Evolutionary conservation across 2,329 filamentous ascomycete genomes (phyloP).

Genomic region (Alternaria gansuensis): DNA sequence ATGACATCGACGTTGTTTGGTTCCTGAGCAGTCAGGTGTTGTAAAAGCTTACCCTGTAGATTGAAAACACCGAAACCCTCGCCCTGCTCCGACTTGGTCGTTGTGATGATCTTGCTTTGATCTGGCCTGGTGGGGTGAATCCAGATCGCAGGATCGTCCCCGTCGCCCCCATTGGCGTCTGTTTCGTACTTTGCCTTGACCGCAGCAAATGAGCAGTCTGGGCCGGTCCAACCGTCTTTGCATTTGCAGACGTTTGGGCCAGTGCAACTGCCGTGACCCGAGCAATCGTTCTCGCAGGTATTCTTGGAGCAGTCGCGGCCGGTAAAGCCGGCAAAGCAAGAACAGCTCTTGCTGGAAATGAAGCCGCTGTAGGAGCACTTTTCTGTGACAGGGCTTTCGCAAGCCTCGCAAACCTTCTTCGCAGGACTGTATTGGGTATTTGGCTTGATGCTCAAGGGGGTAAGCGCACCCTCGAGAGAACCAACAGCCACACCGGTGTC

Average conservation of each 20-base stretch:
- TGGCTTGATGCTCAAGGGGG: slow-evolving; percentile 25
- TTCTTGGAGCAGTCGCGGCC: slow-evolving; percentile 33
- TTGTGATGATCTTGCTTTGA: slow-evolving; percentile 62
- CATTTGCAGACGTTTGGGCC: slow-evolving; percentile 43
- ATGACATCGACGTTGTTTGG: slow-evolving; percentile 66
- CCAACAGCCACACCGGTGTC: slow-evolving; percentile 36
- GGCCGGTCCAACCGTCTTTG: slow-evolving; percentile 36
- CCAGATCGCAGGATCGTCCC: slow-evolving; percentile 48
- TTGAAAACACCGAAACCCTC: slow-evolving; percentile 62
- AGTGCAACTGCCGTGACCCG: slow-evolving; percentile 37
- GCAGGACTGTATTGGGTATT: slow-evolving; percentile 36
- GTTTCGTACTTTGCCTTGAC: slow-evolving; percentile 46
- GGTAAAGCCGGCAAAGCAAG: slow-evolving; percentile 40
- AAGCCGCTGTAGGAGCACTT: slow-evolving; percentile 39
- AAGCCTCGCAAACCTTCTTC: slow-evolving; percentile 29
- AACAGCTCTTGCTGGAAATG: slow-evolving; percentile 18
- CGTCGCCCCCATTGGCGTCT: slow-evolving; percentile 46
- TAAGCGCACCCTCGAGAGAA: slow-evolving; percentile 29
- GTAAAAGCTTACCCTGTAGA: slow-evolving; percentile 59
- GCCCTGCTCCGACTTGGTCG: slow-evolving; percentile 61
- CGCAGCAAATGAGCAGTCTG: slow-evolving; percentile 42
- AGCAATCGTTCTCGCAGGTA: slow-evolving; percentile 40
- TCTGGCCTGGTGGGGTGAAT: slow-evolving; percentile 45
- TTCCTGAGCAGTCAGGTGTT: slow-evolving; percentile 57
- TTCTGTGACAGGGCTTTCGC: slow-evolving; percentile 25